phyloP scores from a whole-genome alignment of 139 green algal genomes.

The Chlamydomonas sphaeroides region DNA sequence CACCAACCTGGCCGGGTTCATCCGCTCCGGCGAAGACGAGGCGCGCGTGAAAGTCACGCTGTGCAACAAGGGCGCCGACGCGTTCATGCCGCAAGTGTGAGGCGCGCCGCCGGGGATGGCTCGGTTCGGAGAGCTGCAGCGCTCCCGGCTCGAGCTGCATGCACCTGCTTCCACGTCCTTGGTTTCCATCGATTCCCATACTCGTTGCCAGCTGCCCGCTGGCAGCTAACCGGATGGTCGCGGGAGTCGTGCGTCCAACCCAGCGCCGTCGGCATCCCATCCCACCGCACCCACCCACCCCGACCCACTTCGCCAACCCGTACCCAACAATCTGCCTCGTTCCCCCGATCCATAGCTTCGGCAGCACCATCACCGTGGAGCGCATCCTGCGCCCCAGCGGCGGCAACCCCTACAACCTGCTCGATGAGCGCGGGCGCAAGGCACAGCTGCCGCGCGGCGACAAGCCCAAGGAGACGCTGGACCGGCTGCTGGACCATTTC shows the following conservation, averaged over 20 bases:
- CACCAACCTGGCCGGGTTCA: slow-evolving; percentile 23
- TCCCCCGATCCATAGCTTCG: slow-evolving; percentile 60
- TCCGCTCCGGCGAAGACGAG: slow-evolving; percentile 6
- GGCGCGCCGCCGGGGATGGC: neutral
- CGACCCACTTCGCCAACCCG: too few relatives aligned
- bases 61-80: slow-evolving; percentile 76
- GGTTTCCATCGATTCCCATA: too few relatives aligned
- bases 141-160: too few relatives aligned
- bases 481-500: slow-evolving; percentile 56
- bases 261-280: too few relatives aligned
- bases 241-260: too few relatives aligned
- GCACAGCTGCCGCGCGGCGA: neutral
- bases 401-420: slow-evolving; percentile 23
- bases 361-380: slow-evolving; percentile 74
- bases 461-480: slow-evolving; percentile 17
- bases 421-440: slow-evolving; percentile 2
- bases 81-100: slow-evolving; percentile 60
- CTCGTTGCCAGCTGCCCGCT: too few relatives aligned
- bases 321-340: too few relatives aligned
- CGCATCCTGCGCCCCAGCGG: slow-evolving; percentile 48
- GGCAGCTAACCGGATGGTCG: too few relatives aligned
- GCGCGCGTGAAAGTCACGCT: slow-evolving; percentile 65
- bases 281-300: neutral
- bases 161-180: too few relatives aligned
- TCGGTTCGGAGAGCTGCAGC: too few relatives aligned